phyloP scores from a whole-genome alignment of 1,284 basidiomycete species.

The Malassezia cuniculi region DNA sequence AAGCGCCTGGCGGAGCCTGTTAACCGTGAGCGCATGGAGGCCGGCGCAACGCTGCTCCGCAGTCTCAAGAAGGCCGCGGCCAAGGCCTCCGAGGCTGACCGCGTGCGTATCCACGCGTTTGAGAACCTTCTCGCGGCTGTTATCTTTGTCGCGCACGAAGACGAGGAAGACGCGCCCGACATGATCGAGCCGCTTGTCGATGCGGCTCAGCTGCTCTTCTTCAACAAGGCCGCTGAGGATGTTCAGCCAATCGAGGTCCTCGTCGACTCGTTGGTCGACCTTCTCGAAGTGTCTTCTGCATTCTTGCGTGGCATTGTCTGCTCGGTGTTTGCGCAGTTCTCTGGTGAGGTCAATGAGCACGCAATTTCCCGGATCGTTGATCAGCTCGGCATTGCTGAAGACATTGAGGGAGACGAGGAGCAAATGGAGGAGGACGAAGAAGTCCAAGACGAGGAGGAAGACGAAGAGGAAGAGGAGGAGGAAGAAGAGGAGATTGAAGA shows the following conservation, averaged over 20 bases:
- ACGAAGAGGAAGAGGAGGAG: constrained; percentile 5
- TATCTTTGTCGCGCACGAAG: constrained; percentile 46
- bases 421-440: constrained; percentile 16
- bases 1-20: constrained; percentile 12
- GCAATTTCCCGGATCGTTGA: no score
- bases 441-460: constrained; percentile 47
- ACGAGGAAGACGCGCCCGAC: constrained; percentile 45
- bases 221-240: constrained; percentile 39
- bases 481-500: constrained; percentile 13
- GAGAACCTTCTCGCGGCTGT: constrained; percentile 26
- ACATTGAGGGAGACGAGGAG: constrained; percentile 16
- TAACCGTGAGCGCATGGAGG: constrained; percentile 20
- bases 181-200: constrained; percentile 35
- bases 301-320: constrained; percentile 71
- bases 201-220: constrained; percentile 30
- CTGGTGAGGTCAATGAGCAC: constrained; percentile 60
- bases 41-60: constrained; percentile 16
- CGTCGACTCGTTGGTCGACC: constrained; percentile 73
- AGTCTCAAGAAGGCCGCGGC: constrained; percentile 21
- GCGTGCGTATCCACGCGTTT: constrained; percentile 22
- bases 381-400: constrained; percentile 14
- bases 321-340: constrained; percentile 66
- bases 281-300: constrained; percentile 69
- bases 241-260: constrained; percentile 65
- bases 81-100: constrained; percentile 12